Percentiles rank a stretch among this genome's conserved stretches.
Evolutionary conservation across 2,329 filamentous ascomycete species (phyloP).

Genomic region (Diaporthe vaccinii): DNA sequence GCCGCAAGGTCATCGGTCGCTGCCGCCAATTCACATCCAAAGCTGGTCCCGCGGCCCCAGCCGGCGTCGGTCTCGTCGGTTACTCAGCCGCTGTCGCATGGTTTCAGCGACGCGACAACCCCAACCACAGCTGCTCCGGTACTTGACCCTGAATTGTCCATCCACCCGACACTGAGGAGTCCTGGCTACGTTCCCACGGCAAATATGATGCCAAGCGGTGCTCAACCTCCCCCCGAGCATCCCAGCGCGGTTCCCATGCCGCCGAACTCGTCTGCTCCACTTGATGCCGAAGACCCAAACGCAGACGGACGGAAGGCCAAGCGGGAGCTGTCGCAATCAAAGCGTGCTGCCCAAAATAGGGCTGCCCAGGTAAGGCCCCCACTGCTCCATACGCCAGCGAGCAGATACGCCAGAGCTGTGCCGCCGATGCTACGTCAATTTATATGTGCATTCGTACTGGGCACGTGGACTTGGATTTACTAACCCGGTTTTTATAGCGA

Average conservation of each 20-base stretch:
- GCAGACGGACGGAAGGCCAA: slow-evolving; percentile 81
- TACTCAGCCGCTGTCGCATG: slow-evolving; percentile 53
- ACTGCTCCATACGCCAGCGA: slow-evolving; percentile 32
- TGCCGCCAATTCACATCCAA: slow-evolving; percentile 35
- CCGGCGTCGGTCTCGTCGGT: slow-evolving; percentile 39
- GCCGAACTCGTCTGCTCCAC: slow-evolving; percentile 43
- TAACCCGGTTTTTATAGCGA: slow-evolving; percentile 67
- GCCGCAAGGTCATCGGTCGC: slow-evolving; percentile 31
- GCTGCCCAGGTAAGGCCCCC: slow-evolving; percentile 85
- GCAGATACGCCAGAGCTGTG: background rate
- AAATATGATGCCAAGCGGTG: slow-evolving; percentile 52
- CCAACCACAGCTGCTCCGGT: slow-evolving; percentile 51
- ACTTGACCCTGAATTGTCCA: slow-evolving; percentile 59
- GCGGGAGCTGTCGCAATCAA: slow-evolving; percentile 93
- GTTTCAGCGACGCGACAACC: slow-evolving; percentile 57
- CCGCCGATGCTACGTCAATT: slow-evolving; percentile 46
- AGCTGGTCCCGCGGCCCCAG: slow-evolving; percentile 38
- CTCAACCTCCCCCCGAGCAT: slow-evolving; percentile 45
- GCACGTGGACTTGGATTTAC: background rate
- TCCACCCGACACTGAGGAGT: slow-evolving; percentile 62
- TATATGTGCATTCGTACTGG: background rate
- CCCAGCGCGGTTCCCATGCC: slow-evolving; percentile 50
- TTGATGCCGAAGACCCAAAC: slow-evolving; percentile 46
- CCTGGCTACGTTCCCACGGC: slow-evolving; percentile 47
- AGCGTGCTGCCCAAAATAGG: slow-evolving; percentile 95